Base-by-base conservation (phyloP, 352 stramenopile species). In the Blastocystis sp. region DNA sequence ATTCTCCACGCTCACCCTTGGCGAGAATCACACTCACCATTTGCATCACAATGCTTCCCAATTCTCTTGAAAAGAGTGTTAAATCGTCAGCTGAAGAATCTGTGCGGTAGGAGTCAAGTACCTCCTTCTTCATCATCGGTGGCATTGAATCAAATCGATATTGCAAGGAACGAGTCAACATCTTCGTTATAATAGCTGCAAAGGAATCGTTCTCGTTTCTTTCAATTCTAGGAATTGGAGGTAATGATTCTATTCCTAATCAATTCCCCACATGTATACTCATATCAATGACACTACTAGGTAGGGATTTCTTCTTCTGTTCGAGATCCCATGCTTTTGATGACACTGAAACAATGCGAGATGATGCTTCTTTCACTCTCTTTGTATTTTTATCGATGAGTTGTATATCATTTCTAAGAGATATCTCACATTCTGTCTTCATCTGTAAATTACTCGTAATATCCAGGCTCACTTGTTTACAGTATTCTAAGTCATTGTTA, bases 31-130 rank as follows among this genome's bases (percentile, higher is more conserved):
- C 54, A 44, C 53, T 84, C 19, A 84, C 54, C 51, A 84, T 53
- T 57, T 84, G 73, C 73, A 84, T 84, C 15, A 84, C 56, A 42
- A 84, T 84, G 17, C 22, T 27, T 7, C 73, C 54, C 17, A 84
- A 33, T 7, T 84, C 51, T 4, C 51, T 58, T 9, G 57, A 19
- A 40, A 84, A 66, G 3, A 84, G 73, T 4, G 51, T 66, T 3
- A 22, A 35, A 27, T 84, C 73, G 19, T 62, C 42, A 13, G 51
- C 44, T 4, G 30, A 54, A 48, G 57, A 37, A 11, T 35, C 24
- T 19, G 27, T 51, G 27, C 51, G 42, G 53, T 84, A 84, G 51
- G 68, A 84, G 17, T 30, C 48, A 30, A 84, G 13, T 6, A 84
- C 48, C 5, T 56, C 15, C 15, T 66, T 4, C 40, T 84, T 84